These are phyloP conservation scores for Conoideocrella luteorostrata DNA, from an alignment of 2,329 filamentous ascomycete genomes.

Conservation along the genomic window DNA sequence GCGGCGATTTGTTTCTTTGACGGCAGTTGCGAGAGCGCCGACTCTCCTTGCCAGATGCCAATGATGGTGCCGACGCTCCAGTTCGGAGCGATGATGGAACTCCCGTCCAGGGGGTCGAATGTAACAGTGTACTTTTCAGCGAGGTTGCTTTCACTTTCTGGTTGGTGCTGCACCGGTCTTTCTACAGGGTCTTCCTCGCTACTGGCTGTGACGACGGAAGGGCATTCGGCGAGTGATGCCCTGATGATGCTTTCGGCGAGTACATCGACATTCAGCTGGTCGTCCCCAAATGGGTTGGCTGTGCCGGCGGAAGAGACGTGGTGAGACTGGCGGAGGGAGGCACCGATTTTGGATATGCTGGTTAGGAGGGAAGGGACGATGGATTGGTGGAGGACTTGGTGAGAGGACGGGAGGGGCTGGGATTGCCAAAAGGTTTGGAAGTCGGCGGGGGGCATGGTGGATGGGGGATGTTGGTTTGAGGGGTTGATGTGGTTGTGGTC, in stretches of 20 bases:
- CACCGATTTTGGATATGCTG: constrained; percentile 38
- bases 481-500: too few species aligned
- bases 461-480: too few species aligned
- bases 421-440: constrained; percentile 3
- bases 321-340: constrained; percentile 36
- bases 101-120: constrained; percentile 59
- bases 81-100: constrained; percentile 52
- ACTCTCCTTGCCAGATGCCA: constrained; percentile 49
- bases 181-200: constrained; percentile 57
- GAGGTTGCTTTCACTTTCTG: background rate
- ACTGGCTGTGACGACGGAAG: constrained; percentile 43
- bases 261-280: constrained; percentile 54
- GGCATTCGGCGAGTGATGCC: constrained; percentile 34
- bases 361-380: constrained; percentile 44
- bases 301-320: constrained; percentile 41
- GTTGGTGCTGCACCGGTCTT: constrained; percentile 16
- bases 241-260: constrained; percentile 43
- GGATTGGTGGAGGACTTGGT: constrained; percentile 30
- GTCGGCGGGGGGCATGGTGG: background rate
- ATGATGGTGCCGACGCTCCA: constrained; percentile 55
- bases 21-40: constrained; percentile 36
- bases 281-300: constrained; percentile 52
- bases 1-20: constrained; percentile 38
- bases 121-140: constrained; percentile 53
- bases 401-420: constrained; percentile 14